These are phyloP conservation scores for Hydnum rufescens DNA, from an alignment of 768 basidiomycete species.

Conservation along the genomic window DNA sequence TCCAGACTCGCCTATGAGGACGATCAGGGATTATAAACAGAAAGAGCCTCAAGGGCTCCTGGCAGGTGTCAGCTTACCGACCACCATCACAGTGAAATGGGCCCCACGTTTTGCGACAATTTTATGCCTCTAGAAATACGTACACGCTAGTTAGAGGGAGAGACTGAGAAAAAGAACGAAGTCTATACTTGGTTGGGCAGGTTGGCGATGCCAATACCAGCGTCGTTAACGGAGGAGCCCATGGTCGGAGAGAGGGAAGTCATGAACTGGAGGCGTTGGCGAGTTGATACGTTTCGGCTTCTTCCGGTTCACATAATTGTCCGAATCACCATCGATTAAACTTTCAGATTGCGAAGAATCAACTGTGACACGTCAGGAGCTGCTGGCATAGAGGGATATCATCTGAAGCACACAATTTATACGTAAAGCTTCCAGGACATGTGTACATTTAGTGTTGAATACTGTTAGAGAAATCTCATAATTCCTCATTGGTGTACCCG, in stretches of 20 bases:
- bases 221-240: neutral
- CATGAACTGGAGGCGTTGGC: too few relatives aligned
- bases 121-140: conserved; percentile 66
- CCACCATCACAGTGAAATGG: conserved; percentile 99
- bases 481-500: too few relatives aligned
- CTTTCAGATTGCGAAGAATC: too few relatives aligned
- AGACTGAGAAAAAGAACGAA: neutral
- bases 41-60: neutral
- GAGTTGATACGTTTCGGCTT: too few relatives aligned
- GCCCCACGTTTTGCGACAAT: conserved; percentile 95
- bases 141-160: neutral
- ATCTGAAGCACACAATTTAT: too few relatives aligned
- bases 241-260: neutral
- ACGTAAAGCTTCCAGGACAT: too few relatives aligned
- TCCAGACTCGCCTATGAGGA: conserved; percentile 68
- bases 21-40: neutral
- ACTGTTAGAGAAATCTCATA: too few relatives aligned
- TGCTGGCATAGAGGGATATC: too few relatives aligned
- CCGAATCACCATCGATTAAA: too few relatives aligned
- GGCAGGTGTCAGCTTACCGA: conserved; percentile 32
- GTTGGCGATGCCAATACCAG: conserved; percentile 83
- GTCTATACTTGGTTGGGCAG: conserved; percentile 90
- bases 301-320: too few relatives aligned
- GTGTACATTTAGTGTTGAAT: too few relatives aligned
- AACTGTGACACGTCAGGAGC: too few relatives aligned